These are phyloP conservation scores for Pachyrhizus erosus DNA, from an alignment of 306 rosid genomes.

Conservation along the genomic window DNA sequence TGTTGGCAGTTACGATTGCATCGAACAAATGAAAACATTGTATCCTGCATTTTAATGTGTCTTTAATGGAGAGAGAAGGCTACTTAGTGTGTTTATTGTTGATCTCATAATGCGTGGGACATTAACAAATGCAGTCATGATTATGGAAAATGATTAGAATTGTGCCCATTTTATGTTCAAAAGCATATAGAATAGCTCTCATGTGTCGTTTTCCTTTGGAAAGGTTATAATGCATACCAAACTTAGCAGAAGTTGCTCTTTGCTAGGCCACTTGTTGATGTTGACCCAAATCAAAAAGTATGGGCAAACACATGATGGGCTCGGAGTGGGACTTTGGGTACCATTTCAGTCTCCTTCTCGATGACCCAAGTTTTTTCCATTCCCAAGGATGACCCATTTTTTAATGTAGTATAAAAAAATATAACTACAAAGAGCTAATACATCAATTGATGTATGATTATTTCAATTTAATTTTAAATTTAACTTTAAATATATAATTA, in stretches of 20 bases:
- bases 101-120: neutral
- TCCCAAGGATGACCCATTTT: neutral
- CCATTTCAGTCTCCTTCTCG: neutral
- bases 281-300: slow-evolving; percentile 17
- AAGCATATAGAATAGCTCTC: neutral
- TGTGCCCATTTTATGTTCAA: neutral
- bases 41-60: too few species aligned
- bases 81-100: neutral
- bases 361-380: slow-evolving; percentile 1
- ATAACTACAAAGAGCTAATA: too few species aligned
- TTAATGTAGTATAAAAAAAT: neutral
- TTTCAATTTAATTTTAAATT: too few species aligned
- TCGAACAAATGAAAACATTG: too few species aligned
- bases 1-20: too few species aligned
- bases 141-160: slow-evolving; percentile 7
- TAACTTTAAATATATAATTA: too few species aligned
- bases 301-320: slow-evolving; percentile 37
- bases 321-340: slow-evolving; percentile 1
- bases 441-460: too few species aligned
- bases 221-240: neutral
- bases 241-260: neutral
- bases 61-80: too few species aligned
- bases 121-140: slow-evolving; percentile 7
- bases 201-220: neutral
- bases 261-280: neutral